Evolutionary conservation across 345 rosid genomes (phyloP).

Genomic region (Salix udensis): DNA sequence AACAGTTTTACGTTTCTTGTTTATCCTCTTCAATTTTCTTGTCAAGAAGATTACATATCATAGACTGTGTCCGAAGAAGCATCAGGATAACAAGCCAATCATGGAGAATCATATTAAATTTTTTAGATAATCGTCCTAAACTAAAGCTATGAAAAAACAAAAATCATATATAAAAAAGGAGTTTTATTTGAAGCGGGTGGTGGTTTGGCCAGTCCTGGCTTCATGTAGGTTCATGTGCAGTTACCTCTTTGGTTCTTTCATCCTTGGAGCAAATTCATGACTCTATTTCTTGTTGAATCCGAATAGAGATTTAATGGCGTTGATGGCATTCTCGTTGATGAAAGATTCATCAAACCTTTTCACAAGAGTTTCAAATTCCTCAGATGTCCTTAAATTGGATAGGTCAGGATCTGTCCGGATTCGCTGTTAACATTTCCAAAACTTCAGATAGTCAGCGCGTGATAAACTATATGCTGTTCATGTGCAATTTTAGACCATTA

Average conservation of each 20-base stretch:
- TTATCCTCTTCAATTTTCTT: background rate
- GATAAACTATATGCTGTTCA: background rate
- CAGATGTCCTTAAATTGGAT: constrained; percentile 48
- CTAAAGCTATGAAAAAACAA: background rate
- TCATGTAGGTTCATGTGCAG: background rate
- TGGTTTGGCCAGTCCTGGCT: background rate
- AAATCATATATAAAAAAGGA: background rate
- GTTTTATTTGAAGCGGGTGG: background rate
- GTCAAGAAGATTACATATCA: background rate
- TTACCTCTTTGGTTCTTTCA: background rate
- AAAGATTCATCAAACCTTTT: constrained; percentile 90
- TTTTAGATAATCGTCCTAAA: background rate
- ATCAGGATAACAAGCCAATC: background rate
- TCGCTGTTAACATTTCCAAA: constrained; percentile 45
- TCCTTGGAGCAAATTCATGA: constrained; percentile 4
- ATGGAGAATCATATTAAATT: background rate
- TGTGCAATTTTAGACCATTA: constrained; percentile 10
- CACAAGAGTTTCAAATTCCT: constrained; percentile 63
- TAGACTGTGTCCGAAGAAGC: background rate
- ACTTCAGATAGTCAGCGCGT: background rate
- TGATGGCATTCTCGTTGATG: constrained; percentile 87
- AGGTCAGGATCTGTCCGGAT: constrained; percentile 87
- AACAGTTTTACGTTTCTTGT: background rate
- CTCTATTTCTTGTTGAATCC: constrained; percentile 70
- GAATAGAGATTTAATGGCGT: constrained; percentile 86